Base-by-base conservation (phyloP, 176 grass and related monocot genomes). In the Lolium perenne region DNA sequence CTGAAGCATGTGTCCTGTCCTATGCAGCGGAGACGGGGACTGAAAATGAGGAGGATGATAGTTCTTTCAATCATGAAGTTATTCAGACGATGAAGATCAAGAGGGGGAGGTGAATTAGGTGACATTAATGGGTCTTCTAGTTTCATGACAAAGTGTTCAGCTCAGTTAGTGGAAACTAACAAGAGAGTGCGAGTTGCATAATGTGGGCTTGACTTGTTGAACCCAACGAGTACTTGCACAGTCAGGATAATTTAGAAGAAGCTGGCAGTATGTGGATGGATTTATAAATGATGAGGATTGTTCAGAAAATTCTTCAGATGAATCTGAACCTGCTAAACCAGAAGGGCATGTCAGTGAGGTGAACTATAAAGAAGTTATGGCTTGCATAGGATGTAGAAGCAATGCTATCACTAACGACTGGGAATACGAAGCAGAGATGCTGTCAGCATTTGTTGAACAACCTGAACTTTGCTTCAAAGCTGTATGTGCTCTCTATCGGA, bases 391-490 rank as follows among this genome's bases (percentile, higher is more conserved):
- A 35, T 71, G 82, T 47, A 83, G 83, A 82, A 97, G 56, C 43
- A 76, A 86, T 69, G 59, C 23, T 38, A 53, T 29, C 8, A 3
- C 46, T 18, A 87, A 83, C 38, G 87, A 83, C 41, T 97, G 91
- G 93, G 50, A 87, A 18, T 87, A 63, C 18, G 91, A 97, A 82
- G 89, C 76, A 55, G 89, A 93, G 38, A 97, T 97, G 92, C 82
- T 97, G 40, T 74, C 89, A 35, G 89, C 92, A 74, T 94, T 97
- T 72, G 51, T 25, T 41, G 75, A 86, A 74, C 55, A 86, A 14
- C 76, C 80, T 23, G 82, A 93, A 62, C 87, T 94, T 81, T 97
- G 91, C 76, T 55, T 95, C 83, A 92, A 90, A 86, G 95, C 95
- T 71, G 87, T 97, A 60, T 97, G 95, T 83, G 91, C 87, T 4